Evolutionary conservation across 2,329 filamentous ascomycete genomes (phyloP), one percentile per base, ranked within the genome.

Genomic region (Trichoderma sp.): DNA sequence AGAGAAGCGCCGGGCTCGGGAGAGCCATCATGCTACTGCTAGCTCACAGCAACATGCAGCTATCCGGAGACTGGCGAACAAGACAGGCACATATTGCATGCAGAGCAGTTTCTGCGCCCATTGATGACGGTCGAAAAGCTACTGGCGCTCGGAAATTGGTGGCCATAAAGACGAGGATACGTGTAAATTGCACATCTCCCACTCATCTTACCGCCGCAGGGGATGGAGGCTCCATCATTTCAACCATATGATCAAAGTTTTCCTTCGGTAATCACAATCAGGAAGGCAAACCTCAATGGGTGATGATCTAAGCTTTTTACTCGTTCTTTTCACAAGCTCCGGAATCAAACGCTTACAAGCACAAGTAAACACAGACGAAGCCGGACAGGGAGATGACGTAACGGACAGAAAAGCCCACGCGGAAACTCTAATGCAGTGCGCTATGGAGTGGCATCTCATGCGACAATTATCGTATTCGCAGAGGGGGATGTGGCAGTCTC

Each of bases 371-470:
- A 56, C 14, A 21, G 61, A 56, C 24, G 21, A 46, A 66, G 52
- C 54, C 37, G 28, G n/a, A 46, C 54, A 66, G 11, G 28, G n/a
- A 34, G 30, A 43, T 66, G 63, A 66, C 63, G 63, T 66, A 66
- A 66, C 37, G 34, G 28, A 32, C 21, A 34, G 14, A 18, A 13
- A 30, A 55, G 26, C 28, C 39, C 63, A 59, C 63, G 51, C 30
- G 14, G 63, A 59, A 66, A 66, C 28, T 30, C 51, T 66, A 66
- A 66, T 51, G 54, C 63, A 28, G 54, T 59, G 39, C 63, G 21
- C 63, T 59, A 59, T 24, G 58, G 65, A 68, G 56, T 34, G 13
- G 66, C 66, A 68, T 68, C 58, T 43, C 46, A 68, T 61, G 63
- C 54, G 63, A 58, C 54, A 58, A 66, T 66, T 59, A 51, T 66